These are phyloP conservation scores for Luffa aegyptiaca DNA, from an alignment of 306 rosid species.

Conservation along the genomic window DNA sequence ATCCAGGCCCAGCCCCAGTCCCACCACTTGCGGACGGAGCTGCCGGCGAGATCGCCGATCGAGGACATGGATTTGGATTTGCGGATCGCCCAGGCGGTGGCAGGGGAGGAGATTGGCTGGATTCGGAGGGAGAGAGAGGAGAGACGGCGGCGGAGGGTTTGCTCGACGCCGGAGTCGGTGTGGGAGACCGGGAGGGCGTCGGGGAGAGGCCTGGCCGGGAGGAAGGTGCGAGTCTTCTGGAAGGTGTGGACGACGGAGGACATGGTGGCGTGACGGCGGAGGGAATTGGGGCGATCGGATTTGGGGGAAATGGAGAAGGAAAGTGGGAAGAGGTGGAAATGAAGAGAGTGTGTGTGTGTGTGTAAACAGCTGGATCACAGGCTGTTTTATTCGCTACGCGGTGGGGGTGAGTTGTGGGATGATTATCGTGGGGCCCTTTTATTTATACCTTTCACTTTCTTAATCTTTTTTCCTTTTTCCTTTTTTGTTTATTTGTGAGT, in stretches of 20 bases:
- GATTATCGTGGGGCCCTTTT: constrained; percentile 28
- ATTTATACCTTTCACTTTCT: not conserved
- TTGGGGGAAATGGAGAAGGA: not conserved
- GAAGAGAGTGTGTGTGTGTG: not conserved
- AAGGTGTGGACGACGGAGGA: constrained; percentile 28
- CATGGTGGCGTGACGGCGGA: constrained; percentile 16
- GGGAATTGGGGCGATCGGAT: not conserved
- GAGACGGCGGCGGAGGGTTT: constrained; percentile 54
- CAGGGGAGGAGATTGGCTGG: constrained; percentile 36
- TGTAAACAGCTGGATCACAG: constrained; percentile 36
- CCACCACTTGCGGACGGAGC: constrained; percentile 72
- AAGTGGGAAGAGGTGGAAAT: not conserved
- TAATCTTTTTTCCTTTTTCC: not conserved
- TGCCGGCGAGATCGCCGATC: constrained; percentile 53
- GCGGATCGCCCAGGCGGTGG: constrained; percentile 52
- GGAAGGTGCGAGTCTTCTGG: no score
- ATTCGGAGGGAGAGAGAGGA: constrained; percentile 61
- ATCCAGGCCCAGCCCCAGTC: constrained; percentile 73
- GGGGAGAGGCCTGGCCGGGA: constrained; percentile 22
- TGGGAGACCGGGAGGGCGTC: constrained; percentile 62
- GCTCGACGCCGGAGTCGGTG: constrained; percentile 8
- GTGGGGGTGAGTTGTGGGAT: not conserved
- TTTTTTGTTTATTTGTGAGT: not conserved
- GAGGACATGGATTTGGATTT: constrained; percentile 65
- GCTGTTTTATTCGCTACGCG: constrained; percentile 45